Evolutionary conservation across 495 filamentous ascomycete species (phyloP), one percentile per base, ranked within the genome.

Genomic region (Cetradonia linearis): DNA sequence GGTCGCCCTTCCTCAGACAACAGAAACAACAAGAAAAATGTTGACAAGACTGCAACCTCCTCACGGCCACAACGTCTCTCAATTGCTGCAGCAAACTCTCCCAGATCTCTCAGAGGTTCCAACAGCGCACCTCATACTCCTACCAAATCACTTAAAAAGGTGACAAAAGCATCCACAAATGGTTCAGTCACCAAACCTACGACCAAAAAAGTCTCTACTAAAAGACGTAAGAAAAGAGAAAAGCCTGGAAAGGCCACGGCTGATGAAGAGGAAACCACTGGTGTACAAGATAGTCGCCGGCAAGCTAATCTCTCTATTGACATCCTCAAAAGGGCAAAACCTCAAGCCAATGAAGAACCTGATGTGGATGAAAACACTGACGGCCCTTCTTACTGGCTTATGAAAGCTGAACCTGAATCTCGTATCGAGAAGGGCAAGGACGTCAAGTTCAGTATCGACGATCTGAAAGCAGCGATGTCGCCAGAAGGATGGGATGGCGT

Each of bases 381-480:
- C 20, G 59, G 53, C 11, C 58, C 58, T 40, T 53, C 57, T 11
- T 58, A 61, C 37, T 64, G 54, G 92, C 82, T 97, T 62, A 83
- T 97, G 82, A 97, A 97, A 75, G 90, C 92, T 9, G 92, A 97
- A 72, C 92, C 93, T 3, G 86, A 91, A 66, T 83, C 89, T 30
- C 84, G 93, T 23, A 69, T 91, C 27, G 89, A 93, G 69, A 95
- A 89, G 54, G 89, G 89, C 18, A 76, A 85, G 55, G 86, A 96
- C 67, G 88, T 96, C 40, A 87, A 83, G 63, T 98, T 97, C 74
- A 95, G 90, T 6, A 97, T 98, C 65, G 91, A 96, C 68, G 92
- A 98, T 68, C 73, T 98, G 28, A 77, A 78, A 18, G 79, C 80
- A 8, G 81, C 79, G 60, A 82, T 73, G 28, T 76, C 78, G 62